Evolutionary conservation across 352 stramenopile genomes (phyloP).

Genomic region (Globisporangium cederbergense): DNA sequence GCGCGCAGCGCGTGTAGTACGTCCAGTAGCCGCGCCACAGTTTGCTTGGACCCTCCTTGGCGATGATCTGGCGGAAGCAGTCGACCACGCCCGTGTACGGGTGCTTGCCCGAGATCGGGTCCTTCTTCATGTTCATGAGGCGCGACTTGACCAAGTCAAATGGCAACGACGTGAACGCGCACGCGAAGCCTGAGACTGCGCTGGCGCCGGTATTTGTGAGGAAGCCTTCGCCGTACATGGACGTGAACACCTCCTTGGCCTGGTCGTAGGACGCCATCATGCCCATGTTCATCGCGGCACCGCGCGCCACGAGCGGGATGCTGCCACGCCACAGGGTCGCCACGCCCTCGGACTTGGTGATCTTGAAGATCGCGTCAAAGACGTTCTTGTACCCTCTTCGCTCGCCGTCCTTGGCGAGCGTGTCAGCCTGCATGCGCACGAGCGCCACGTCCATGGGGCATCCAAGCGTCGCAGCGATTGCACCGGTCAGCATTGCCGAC

Average conservation of each 20-base stretch:
- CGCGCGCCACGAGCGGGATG: slow-evolving; percentile 93
- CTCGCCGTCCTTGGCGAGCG: slow-evolving; percentile 86
- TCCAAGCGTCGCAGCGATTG: slow-evolving; percentile 94
- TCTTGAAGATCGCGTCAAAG: slow-evolving; percentile 93
- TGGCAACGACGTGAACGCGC: slow-evolving; percentile 96
- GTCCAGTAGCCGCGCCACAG: slow-evolving; percentile 98
- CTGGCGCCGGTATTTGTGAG: slow-evolving; percentile 92
- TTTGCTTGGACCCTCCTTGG: slow-evolving; percentile 93
- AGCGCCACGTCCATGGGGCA: slow-evolving; percentile 98
- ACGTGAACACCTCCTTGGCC: slow-evolving; percentile 90
- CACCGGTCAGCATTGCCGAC: slow-evolving; percentile 72
- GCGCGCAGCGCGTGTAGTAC: slow-evolving; percentile 98
- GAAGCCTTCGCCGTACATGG: slow-evolving; percentile 67
- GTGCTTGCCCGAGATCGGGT: slow-evolving; percentile 87
- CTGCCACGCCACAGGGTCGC: slow-evolving; percentile 89
- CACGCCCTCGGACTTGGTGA: slow-evolving; percentile 85
- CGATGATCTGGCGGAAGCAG: slow-evolving; percentile 93
- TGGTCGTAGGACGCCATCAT: slow-evolving; percentile 99
- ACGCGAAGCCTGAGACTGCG: slow-evolving; percentile 96
- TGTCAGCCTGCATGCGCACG: slow-evolving; percentile 97
- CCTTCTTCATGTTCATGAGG: slow-evolving; percentile 97
- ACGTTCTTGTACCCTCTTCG: slow-evolving; percentile 99
- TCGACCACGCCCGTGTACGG: slow-evolving; percentile 96
- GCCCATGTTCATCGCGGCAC: slow-evolving; percentile 99
- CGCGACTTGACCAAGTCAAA: slow-evolving; percentile 99